A percentile compares a stretch with the other conserved stretches of the same genome.
Evolutionary conservation across 768 basidiomycete genomes (phyloP).

Genomic region (Cyclocybe cylindracea): DNA sequence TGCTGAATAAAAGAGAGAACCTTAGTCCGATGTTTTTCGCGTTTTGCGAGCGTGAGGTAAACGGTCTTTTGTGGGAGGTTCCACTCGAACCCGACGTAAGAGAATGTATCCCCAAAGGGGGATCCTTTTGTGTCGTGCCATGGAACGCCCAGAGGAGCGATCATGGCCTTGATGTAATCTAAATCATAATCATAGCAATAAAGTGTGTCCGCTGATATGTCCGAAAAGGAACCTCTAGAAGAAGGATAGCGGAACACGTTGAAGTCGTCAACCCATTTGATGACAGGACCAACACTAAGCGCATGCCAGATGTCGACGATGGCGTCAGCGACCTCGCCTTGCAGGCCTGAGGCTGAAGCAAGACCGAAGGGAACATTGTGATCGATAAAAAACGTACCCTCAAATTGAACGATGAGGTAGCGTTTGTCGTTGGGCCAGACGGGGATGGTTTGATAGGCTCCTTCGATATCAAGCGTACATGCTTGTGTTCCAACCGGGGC

Average conservation of each 20-base stretch:
- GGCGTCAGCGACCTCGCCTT: constrained; percentile 27
- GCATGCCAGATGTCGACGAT: constrained; percentile 19
- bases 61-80: constrained; percentile 25
- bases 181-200: constrained; percentile 6
- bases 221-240: neutral
- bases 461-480: constrained; percentile 35
- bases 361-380: constrained; percentile 26
- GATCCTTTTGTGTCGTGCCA: constrained; percentile 13
- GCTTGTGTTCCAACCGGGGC: constrained; percentile 35
- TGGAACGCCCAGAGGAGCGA: constrained; percentile 16
- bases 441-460: constrained; percentile 32
- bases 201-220: neutral
- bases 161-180: constrained; percentile 8
- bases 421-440: constrained; percentile 26
- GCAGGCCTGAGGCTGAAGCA: constrained; percentile 21
- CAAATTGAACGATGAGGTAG: constrained; percentile 19
- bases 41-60: constrained; percentile 28
- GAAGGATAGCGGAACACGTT: constrained; percentile 13
- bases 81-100: constrained; percentile 40
- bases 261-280: constrained; percentile 30
- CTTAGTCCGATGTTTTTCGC: constrained; percentile 22
- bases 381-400: constrained; percentile 22
- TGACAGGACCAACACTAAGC: neutral
- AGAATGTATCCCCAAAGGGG: constrained; percentile 16
- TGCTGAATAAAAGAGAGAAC: constrained; percentile 17